Conservation (phyloP, 176 grass and related monocot genomes). For the Alloteropsis semialata region DNA sequence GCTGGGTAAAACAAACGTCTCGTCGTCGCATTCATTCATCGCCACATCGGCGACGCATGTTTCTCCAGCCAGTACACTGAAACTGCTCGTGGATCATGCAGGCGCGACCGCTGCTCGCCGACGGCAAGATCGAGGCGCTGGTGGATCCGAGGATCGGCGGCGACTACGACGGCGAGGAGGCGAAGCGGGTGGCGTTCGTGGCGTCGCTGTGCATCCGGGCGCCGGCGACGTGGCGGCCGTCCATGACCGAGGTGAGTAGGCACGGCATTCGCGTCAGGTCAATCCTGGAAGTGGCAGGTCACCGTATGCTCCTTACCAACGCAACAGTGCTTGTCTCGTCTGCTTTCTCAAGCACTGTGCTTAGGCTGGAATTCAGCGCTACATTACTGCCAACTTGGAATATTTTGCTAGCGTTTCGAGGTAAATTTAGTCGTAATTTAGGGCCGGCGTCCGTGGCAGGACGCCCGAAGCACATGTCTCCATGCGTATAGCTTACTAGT, state of each 20-base stretch:
- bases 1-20: slow-evolving; percentile 55
- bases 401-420: neutral
- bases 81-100: neutral
- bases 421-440: neutral
- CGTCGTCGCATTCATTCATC: too few relatives aligned
- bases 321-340: neutral
- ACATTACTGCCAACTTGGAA: slow-evolving; percentile 8
- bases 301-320: neutral
- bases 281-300: slow-evolving; percentile 2
- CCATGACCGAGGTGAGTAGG: slow-evolving; percentile 68
- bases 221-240: slow-evolving; percentile 63
- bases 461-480: slow-evolving; percentile 32
- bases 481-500: neutral
- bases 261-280: neutral
- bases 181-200: slow-evolving; percentile 59
- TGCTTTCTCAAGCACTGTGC: neutral
- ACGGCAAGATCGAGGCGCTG: slow-evolving; percentile 46
- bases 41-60: neutral
- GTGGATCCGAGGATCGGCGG: slow-evolving; percentile 55
- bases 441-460: slow-evolving; percentile 14
- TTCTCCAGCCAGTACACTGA: neutral
- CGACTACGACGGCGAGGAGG: slow-evolving; percentile 59
- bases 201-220: slow-evolving; percentile 74
- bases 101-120: slow-evolving; percentile 64
- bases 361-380: neutral